Percentiles rank a stretch among this genome's conserved stretches.
These are phyloP conservation scores for Clonostachys sp. DNA, from an alignment of 2,329 filamentous ascomycete genomes.

Conservation along the genomic window DNA sequence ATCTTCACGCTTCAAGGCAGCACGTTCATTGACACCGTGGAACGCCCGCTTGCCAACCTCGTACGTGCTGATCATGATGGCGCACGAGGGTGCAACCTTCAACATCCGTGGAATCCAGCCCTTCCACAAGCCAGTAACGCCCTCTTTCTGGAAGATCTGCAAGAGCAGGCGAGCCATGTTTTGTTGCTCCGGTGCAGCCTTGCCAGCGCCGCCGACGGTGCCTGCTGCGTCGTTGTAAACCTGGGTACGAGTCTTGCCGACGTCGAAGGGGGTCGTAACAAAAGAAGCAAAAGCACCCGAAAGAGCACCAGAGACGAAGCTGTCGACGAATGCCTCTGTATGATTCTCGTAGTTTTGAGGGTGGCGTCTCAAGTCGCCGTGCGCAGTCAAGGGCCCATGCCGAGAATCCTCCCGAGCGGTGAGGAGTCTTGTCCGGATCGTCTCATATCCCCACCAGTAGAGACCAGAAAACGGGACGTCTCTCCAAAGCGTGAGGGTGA, in stretches of 20 bases:
- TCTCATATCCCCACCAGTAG: slow-evolving; percentile 98
- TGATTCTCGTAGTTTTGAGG: slow-evolving; percentile 67
- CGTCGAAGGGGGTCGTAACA: slow-evolving; percentile 91
- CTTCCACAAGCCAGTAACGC: slow-evolving; percentile 74
- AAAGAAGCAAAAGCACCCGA: slow-evolving; percentile 84
- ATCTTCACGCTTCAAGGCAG: not conserved
- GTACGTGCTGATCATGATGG: slow-evolving; percentile 99
- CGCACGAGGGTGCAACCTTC: slow-evolving; percentile 93
- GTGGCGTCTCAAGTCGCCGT: slow-evolving; percentile 42
- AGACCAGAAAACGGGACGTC: slow-evolving; percentile 96
- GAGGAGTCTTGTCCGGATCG: slow-evolving; percentile 66
- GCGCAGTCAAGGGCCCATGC: slow-evolving; percentile 9
- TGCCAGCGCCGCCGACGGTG: slow-evolving; percentile 8
- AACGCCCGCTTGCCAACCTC: slow-evolving; percentile 93
- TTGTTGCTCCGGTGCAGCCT: slow-evolving; percentile 31
- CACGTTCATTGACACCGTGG: slow-evolving; percentile 61
- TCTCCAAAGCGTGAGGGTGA: slow-evolving; percentile 89
- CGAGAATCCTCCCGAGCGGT: slow-evolving; percentile 56
- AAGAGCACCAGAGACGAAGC: slow-evolving; percentile 78
- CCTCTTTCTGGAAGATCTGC: slow-evolving; percentile 88
- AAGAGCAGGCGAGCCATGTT: slow-evolving; percentile 79
- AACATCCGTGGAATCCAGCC: slow-evolving; percentile 89
- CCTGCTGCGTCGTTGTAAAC: slow-evolving; percentile 58
- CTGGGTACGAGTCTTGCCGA: slow-evolving; percentile 93
- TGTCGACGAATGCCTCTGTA: slow-evolving; percentile 76